A percentile compares a stretch with the other conserved stretches of the same genome.
Evolutionary conservation across 768 basidiomycete species (phyloP).

Genomic region (Podaxis sp.): DNA sequence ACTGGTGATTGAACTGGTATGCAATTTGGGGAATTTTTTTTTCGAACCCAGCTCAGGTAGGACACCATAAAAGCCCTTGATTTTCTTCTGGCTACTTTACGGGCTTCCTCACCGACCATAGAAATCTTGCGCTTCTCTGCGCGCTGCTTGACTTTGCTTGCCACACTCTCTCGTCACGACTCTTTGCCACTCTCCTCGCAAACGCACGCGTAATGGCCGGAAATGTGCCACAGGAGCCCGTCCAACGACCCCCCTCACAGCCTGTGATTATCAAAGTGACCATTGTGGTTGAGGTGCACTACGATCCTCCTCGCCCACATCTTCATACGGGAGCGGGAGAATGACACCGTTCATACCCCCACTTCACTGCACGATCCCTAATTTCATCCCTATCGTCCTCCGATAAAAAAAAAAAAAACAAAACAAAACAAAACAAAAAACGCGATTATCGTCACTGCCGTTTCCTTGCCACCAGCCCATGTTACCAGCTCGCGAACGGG

Average conservation of each 20-base stretch:
- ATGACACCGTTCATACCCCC: neutral
- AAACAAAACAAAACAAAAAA: too few relatives aligned
- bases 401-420: neutral
- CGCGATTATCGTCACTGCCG: neutral
- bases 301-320: neutral
- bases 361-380: neutral
- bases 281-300: too few relatives aligned
- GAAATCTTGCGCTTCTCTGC: neutral
- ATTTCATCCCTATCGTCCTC: neutral
- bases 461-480: neutral
- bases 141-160: neutral
- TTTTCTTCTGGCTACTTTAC: neutral
- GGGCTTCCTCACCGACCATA: neutral
- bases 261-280: too few relatives aligned
- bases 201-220: too few relatives aligned
- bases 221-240: too few relatives aligned
- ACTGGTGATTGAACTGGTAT: neutral
- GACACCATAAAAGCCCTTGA: neutral
- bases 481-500: neutral
- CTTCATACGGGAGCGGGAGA: neutral
- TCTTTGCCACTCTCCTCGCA: too few relatives aligned
- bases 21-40: neutral
- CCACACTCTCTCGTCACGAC: neutral
- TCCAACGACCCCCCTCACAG: too few relatives aligned
- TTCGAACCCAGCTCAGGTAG: neutral